These are phyloP conservation scores for Umbelopsis sp. DNA, from an alignment of 192 early-diverging fungal species.

Conservation along the genomic window DNA sequence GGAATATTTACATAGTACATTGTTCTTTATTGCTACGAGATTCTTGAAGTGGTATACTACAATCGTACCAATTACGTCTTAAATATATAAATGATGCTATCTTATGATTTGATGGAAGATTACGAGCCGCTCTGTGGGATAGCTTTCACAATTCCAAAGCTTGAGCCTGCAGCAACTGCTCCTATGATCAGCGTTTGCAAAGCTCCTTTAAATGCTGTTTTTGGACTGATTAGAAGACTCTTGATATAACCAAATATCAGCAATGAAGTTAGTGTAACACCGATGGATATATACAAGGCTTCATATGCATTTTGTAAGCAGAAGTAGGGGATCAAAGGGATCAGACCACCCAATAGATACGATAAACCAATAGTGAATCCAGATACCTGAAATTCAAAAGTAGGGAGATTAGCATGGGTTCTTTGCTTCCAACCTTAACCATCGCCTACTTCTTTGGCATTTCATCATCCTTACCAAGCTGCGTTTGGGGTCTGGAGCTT, in stretches of 20 bases:
- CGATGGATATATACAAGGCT: conserved; percentile 55
- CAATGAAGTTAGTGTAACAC: conserved; percentile 51
- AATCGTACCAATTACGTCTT: too few relatives aligned
- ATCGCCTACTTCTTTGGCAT: neutral
- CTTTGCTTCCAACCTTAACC: neutral
- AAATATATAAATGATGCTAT: too few relatives aligned
- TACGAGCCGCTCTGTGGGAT: neutral
- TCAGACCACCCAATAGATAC: conserved; percentile 65
- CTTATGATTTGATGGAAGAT: too few relatives aligned
- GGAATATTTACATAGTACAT: too few relatives aligned
- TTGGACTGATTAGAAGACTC: conserved; percentile 45
- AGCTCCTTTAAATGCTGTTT: conserved; percentile 39
- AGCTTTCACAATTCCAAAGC: conserved; percentile 31
- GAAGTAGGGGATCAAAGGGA: conserved; percentile 66
- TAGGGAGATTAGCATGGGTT: neutral
- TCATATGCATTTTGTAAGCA: conserved; percentile 37
- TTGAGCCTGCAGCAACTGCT: conserved; percentile 46
- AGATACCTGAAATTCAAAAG: conserved; percentile 35
- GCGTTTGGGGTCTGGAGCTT: conserved; percentile 57
- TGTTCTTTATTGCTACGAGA: too few relatives aligned
- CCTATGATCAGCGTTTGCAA: conserved; percentile 51
- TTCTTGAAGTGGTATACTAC: too few relatives aligned
- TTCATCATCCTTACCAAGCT: conserved; percentile 43
- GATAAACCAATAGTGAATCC: conserved; percentile 60
- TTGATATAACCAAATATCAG: conserved; percentile 67